A percentile compares a stretch with the other conserved stretches of the same genome.
Conservation (phyloP, 345 rosid genomes). For the Populus simonii region DNA sequence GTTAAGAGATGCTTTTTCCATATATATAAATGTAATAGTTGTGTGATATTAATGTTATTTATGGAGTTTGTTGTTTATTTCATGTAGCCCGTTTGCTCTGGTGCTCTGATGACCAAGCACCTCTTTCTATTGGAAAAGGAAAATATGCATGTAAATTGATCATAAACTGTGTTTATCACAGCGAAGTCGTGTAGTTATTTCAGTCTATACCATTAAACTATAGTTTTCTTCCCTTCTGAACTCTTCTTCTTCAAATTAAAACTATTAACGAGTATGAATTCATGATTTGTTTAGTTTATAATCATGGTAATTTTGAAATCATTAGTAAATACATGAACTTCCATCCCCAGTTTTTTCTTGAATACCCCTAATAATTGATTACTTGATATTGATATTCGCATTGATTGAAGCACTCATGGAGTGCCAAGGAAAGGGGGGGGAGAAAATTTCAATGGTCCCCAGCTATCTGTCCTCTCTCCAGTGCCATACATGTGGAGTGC, state of each 20-base stretch:
- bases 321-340: too few species aligned
- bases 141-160: neutral
- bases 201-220: neutral
- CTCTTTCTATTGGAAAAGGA: neutral
- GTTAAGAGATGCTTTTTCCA: neutral
- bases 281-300: too few species aligned
- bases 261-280: too few species aligned
- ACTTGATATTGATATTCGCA: too few species aligned
- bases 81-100: neutral
- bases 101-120: neutral
- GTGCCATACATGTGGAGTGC: conserved; percentile 10
- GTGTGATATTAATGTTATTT: neutral
- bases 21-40: neutral
- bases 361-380: too few species aligned
- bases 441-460: neutral
- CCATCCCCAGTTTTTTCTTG: too few species aligned
- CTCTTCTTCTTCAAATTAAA: neutral
- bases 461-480: neutral
- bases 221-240: neutral
- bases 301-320: too few species aligned
- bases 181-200: neutral
- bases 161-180: neutral
- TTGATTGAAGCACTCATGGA: neutral
- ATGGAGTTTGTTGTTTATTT: neutral
- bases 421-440: neutral